Evolutionary conservation across 192 early-diverging fungal species (phyloP).

Genomic region (Coemansia sp.): DNA sequence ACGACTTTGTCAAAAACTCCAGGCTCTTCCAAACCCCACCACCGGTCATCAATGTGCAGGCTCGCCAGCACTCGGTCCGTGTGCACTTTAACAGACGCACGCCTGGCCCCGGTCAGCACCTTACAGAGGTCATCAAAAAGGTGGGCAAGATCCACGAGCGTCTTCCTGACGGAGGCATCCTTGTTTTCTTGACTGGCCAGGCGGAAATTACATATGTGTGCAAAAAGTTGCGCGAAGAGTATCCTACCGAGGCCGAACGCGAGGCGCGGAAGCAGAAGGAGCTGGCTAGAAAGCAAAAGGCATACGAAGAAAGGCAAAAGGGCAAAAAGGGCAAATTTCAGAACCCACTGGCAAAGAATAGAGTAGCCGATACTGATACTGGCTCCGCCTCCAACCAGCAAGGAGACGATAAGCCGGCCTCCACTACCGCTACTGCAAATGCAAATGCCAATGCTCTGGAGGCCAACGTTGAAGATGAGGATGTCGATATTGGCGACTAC

Average conservation of each 20-base stretch:
- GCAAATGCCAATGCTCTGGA: slow-evolving; percentile 36
- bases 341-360: too few species aligned
- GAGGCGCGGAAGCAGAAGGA: slow-evolving; percentile 27
- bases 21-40: slow-evolving; percentile 72
- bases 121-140: slow-evolving; percentile 86
- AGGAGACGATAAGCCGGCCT: slow-evolving; percentile 1
- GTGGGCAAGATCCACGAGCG: slow-evolving; percentile 89
- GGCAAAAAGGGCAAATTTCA: neutral
- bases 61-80: slow-evolving; percentile 81
- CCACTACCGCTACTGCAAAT: too few species aligned
- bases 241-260: slow-evolving; percentile 53
- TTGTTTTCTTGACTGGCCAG: slow-evolving; percentile 95
- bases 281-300: slow-evolving; percentile 15
- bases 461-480: slow-evolving; percentile 51
- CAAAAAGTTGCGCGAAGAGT: slow-evolving; percentile 69
- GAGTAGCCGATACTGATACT: too few species aligned
- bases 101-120: slow-evolving; percentile 74
- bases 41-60: slow-evolving; percentile 89
- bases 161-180: slow-evolving; percentile 90
- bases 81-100: slow-evolving; percentile 94
- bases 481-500: slow-evolving; percentile 49
- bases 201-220: slow-evolving; percentile 83
- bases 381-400: too few species aligned
- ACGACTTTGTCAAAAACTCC: slow-evolving; percentile 88
- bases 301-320: neutral